Evolutionary conservation across 257 asterid species (phyloP), one percentile per base, ranked within the genome.

Genomic region (Anisodus tanguticus): DNA sequence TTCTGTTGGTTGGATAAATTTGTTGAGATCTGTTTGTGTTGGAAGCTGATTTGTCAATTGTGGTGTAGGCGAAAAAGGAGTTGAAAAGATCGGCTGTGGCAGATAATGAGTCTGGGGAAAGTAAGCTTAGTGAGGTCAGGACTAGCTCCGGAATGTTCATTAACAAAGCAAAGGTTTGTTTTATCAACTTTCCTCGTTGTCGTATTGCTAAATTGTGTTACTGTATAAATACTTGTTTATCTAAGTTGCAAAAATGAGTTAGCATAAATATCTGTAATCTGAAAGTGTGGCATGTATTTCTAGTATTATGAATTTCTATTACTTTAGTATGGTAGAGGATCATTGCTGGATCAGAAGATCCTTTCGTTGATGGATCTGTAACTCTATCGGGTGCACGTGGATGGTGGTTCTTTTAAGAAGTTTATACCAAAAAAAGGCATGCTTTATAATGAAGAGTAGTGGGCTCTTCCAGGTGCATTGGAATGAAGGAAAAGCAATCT

Each of bases 91-190:
- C 98, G 41, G 92, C 91, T 7, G 98, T 95, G 85, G 98, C 98
- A 4, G 98, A 95, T 85, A 90, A 91, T 89, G 85, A 82, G 51
- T 94, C 98, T 54, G 98, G 98, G 51, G 76, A 91, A 87, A 90
- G 94, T 86, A 91, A 87, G 86, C 91, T 88, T 19, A 94, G 98
- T 79, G 95, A 92, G 88, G 97, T 91, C 62, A 93, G 98, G 89
- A 95, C 98, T 58, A 94, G 98, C 92, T 95, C 98, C 17, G 98
- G 98, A 70, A 95, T 93, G 98, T 95, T 95, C 66, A 95, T 95
- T 62, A 10, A 82, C 22, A 95, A 93, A 87, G 95, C 60, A 63
- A 94, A 93, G 98, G 98, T 95, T 82, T 39, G 94, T 26, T 68
- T 83, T 85, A n/a, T n/a, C n/a, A n/a, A n/a, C n/a, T n/a, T n/a